Base-by-base conservation (phyloP, 2,329 filamentous ascomycete species). In the Penicillium oxalicum region DNA sequence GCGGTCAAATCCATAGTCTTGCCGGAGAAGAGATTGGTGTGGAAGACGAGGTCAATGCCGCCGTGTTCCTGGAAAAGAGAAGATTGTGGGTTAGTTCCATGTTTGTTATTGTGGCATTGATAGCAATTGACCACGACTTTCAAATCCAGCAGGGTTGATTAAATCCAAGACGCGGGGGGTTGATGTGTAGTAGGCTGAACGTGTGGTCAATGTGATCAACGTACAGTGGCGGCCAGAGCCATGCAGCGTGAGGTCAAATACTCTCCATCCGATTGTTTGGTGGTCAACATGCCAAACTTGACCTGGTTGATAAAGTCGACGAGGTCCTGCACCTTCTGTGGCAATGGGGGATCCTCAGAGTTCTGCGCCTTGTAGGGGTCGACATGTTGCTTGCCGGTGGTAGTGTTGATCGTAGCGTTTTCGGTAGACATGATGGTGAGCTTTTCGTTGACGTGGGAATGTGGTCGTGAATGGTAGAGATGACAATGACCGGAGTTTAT, bases 271-370 rank as follows among this genome's bases (percentile, higher is more conserved):
- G 78, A 82, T 34, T 62, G 51, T 43, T 83, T 78, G 24, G 90
- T 94, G 7, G 89, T 93, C 82, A 95, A 83, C 85, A 95, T 88
- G 69, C 86, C 87, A 66, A 89, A 94, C 72, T 94, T 95, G 74
- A 78, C 80, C 53, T 77, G 76, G 34, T 80, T 77, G 64, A 88
- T 79, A 69, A 95, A 95, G 11, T 75, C 72, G 60, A 77, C 74
- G 35, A 95, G 78, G 51, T 87, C 87, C 50, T 86, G 78, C 54
- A 94, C 76, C 74, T 94, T 95, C 55, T 88, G 79, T 59, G 87
- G 79, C 32, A 89, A 70, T 3, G 82, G 75, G 57, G 80, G 73
- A 40, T 95, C 88, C 61, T 89, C 78, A 49, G 82, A 75, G 72
- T 87, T 90, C 71, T 84, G 81, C 51, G 86, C 82, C 64, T 82